These are phyloP conservation scores for Debaryomyces sp. DNA, from an alignment of 1,139 yeast genomes.

Conservation along the genomic window DNA sequence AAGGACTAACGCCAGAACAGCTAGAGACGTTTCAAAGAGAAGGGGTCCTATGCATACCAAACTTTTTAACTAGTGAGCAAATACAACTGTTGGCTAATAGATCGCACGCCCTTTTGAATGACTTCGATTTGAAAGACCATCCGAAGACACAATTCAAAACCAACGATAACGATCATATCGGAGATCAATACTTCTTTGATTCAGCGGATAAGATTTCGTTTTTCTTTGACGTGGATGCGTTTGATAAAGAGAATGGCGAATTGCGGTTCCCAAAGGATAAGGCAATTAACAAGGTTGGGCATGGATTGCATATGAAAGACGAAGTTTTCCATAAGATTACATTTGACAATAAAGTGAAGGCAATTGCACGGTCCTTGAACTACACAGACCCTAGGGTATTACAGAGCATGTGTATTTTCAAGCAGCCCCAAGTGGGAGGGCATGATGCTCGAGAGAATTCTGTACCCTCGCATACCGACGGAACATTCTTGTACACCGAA, in stretches of 20 bases:
- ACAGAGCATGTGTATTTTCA: slow-evolving; percentile 80
- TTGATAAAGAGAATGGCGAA: slow-evolving; percentile 48
- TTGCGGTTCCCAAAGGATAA: slow-evolving; percentile 54
- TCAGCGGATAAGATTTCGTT: slow-evolving; percentile 71
- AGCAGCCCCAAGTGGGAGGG: slow-evolving; percentile 53
- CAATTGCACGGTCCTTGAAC: slow-evolving; percentile 54
- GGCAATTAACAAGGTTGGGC: slow-evolving; percentile 80
- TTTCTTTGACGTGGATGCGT: slow-evolving; percentile 76
- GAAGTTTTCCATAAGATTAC: slow-evolving; percentile 52
- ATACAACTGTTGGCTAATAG: slow-evolving; percentile 42
- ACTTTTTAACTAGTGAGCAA: slow-evolving; percentile 50
- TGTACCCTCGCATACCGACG: slow-evolving; percentile 82
- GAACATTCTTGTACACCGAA: slow-evolving; percentile 68
- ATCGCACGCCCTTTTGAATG: slow-evolving; percentile 47
- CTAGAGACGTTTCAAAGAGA: slow-evolving; percentile 49
- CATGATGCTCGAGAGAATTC: slow-evolving; percentile 54
- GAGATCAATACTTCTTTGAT: slow-evolving; percentile 70
- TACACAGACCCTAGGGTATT: slow-evolving; percentile 69
- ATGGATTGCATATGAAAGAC: slow-evolving; percentile 66
- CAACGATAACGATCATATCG: slow-evolving; percentile 64
- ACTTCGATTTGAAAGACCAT: slow-evolving; percentile 58
- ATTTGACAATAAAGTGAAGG: slow-evolving; percentile 50
- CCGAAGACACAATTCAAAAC: slow-evolving; percentile 77
- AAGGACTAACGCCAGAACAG: slow-evolving; percentile 38
- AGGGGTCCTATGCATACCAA: slow-evolving; percentile 65